A percentile compares a stretch with the other conserved stretches of the same genome.
phyloP scores from a whole-genome alignment of 2,329 filamentous ascomycete species.

The Cytospora leucostoma region DNA sequence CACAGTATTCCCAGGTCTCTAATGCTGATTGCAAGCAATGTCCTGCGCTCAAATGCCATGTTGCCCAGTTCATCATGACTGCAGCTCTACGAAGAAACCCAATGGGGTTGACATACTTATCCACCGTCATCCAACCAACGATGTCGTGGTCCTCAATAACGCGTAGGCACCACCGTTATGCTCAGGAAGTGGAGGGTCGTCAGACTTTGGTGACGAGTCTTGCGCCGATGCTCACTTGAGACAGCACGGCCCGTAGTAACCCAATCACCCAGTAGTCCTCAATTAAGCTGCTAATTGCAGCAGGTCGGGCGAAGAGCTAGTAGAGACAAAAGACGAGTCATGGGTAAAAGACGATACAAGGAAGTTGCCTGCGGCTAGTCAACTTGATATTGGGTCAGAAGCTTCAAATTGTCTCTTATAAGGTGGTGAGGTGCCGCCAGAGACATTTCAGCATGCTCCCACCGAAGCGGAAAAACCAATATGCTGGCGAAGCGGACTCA shows the following conservation, averaged over 20 bases:
- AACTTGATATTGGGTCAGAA: constrained; percentile 58
- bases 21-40: no score
- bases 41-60: no score
- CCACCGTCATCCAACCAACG: background rate
- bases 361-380: constrained; percentile 38
- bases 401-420: constrained; percentile 61
- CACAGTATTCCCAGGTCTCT: no score
- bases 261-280: background rate
- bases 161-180: no score
- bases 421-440: constrained; percentile 65
- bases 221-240: background rate
- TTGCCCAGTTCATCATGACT: no score
- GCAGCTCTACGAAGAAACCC: no score
- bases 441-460: constrained; percentile 66
- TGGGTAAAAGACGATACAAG: constrained; percentile 32
- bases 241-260: background rate
- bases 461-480: constrained; percentile 55
- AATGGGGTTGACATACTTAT: background rate
- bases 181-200: background rate
- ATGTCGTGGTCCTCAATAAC: background rate
- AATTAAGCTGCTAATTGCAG: constrained; percentile 4
- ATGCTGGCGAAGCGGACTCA: constrained; percentile 64
- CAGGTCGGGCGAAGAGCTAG: background rate
- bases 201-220: background rate
- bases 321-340: constrained; percentile 16